Percentiles rank a stretch among this genome's conserved stretches.
These are phyloP conservation scores for Solanum etuberosum DNA, from an alignment of 257 asterid genomes.

Conservation along the genomic window DNA sequence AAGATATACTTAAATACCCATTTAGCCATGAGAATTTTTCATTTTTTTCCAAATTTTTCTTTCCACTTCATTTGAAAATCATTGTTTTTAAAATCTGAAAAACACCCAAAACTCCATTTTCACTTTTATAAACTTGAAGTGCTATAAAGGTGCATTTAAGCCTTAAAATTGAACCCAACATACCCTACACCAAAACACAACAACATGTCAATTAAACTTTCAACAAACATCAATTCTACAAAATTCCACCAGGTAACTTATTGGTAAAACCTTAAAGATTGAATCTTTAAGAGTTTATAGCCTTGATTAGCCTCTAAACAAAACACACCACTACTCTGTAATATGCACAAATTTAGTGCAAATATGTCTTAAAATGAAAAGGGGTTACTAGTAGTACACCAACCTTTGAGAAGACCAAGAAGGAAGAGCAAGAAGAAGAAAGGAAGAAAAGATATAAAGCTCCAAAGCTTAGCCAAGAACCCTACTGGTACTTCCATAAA, in stretches of 20 bases:
- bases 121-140: not conserved
- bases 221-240: not conserved
- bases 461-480: constrained; percentile 59
- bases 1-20: not conserved
- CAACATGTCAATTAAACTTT: not conserved
- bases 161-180: not conserved
- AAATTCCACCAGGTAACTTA: not conserved
- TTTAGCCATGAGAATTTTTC: not conserved
- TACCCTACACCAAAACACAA: not conserved
- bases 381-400: not conserved
- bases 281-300: not conserved
- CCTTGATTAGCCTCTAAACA: not conserved
- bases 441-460: constrained; percentile 70
- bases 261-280: not conserved
- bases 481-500: constrained; percentile 76
- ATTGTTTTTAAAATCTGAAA: too few relatives aligned
- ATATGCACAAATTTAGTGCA: not conserved
- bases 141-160: not conserved
- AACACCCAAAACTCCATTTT: not conserved
- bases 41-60: not conserved
- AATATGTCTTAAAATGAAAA: not conserved
- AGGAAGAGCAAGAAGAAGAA: constrained; percentile 60
- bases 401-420: constrained; percentile 72
- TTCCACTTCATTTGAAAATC: not conserved
- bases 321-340: not conserved